These are phyloP conservation scores for Aspergillus homomorphus DNA, from an alignment of 495 filamentous ascomycete genomes.

Conservation along the genomic window DNA sequence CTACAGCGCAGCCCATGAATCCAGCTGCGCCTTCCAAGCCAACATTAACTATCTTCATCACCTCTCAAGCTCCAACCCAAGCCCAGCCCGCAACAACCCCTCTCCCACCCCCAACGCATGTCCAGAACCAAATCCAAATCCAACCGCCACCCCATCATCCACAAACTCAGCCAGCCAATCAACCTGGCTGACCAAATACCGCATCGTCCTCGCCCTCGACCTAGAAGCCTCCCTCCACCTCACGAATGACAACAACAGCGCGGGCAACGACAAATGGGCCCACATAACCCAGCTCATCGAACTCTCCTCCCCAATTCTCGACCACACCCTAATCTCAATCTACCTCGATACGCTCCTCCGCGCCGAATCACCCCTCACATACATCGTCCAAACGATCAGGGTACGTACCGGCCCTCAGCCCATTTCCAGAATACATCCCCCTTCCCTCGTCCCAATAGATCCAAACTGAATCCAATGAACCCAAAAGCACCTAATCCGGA, in stretches of 20 bases:
- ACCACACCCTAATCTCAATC: conserved; percentile 16
- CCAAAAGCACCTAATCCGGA: conserved; percentile 18
- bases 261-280: conserved; percentile 51
- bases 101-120: conserved; percentile 29
- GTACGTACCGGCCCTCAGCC: conserved; percentile 13
- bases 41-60: background rate
- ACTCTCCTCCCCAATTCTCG: conserved; percentile 30
- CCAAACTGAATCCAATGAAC: background rate
- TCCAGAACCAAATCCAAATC: conserved; percentile 38
- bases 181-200: conserved; percentile 54
- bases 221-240: conserved; percentile 71
- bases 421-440: background rate
- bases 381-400: conserved; percentile 27
- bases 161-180: conserved; percentile 15
- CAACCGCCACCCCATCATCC: conserved; percentile 8
- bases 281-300: conserved; percentile 59
- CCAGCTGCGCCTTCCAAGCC: conserved; percentile 29
- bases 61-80: background rate
- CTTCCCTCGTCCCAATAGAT: background rate
- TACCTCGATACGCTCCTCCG: conserved; percentile 59
- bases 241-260: conserved; percentile 21
- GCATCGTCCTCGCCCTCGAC: conserved; percentile 64
- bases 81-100: background rate
- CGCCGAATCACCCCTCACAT: conserved; percentile 48
- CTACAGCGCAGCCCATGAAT: conserved; percentile 56